Base-by-base conservation (phyloP, 768 basidiomycete genomes). In the Leucocoprinus birnbaumii region DNA sequence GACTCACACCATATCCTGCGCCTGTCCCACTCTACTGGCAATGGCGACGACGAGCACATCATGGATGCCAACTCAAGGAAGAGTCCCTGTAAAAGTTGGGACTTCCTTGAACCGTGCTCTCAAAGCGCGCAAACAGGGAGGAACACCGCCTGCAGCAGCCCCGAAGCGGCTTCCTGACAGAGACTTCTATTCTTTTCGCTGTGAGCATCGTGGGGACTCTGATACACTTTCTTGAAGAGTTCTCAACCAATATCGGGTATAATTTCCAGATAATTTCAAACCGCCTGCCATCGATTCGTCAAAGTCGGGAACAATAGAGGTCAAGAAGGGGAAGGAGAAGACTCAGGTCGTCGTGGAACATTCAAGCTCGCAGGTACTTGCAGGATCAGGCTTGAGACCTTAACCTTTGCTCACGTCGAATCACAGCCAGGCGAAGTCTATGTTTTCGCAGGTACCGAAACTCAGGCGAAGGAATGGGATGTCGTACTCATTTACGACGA, bases 401-500 rank as follows among this genome's bases (percentile, higher is more conserved):
- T 16, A 37, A 25, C 13, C 40, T 6, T 2, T 57, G 18, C 24
- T 25, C n/a, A 31, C 13, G 21, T 19, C 37, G 18, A 9, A 10
- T 34, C 25, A 31, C 25, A 85, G 84, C 64, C 71, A 2, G 77
- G 75, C 16, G 83, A 87, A 55, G 76, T 65, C 11, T 76, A 83
- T 61, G 61, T 79, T 35, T 91, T 84, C 62, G 71, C 68, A 37
- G 89, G 89, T 2, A 61, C 63, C 7, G 87, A 88, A 62, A 72
- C 72, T 14, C 68, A 79, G 1, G 78, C 85, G 6, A 87, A 83
- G 64, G 87, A 90, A 44, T 76, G 77, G 61, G 87, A 91, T 48
- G 93, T 90, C 59, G 81, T 91, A 6, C 74, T 93, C 38, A 86
- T 92, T 43, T 92, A 85, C 62, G 89, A 93, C 65, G 87, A 89